These are phyloP conservation scores for Podaxis pistillaris DNA, from an alignment of 768 basidiomycete species.

Conservation along the genomic window DNA sequence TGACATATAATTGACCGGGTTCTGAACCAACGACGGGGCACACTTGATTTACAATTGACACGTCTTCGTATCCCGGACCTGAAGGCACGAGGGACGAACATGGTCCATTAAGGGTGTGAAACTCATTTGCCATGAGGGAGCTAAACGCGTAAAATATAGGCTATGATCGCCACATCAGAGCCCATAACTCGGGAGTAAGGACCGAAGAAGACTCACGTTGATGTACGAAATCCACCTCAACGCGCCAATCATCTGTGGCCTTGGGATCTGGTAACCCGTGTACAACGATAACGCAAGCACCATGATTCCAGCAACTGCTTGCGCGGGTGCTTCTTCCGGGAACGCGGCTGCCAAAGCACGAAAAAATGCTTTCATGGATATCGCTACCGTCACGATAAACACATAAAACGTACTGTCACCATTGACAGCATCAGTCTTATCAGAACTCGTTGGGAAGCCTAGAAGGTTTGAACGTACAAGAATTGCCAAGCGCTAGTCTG, in stretches of 20 bases:
- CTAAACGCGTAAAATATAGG: constrained; percentile 76
- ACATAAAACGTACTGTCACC: constrained; percentile 54
- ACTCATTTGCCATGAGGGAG: constrained; percentile 76
- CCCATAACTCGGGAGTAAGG: too few species aligned
- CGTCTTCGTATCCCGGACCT: constrained; percentile 59
- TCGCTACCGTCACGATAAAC: constrained; percentile 52
- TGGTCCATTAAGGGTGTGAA: constrained; percentile 62
- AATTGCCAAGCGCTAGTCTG: constrained; percentile 57
- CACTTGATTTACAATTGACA: constrained; percentile 64
- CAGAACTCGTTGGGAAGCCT: background rate
- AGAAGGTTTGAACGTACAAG: constrained; percentile 47
- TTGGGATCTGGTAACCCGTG: constrained; percentile 47
- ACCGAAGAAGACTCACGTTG: constrained; percentile 39
- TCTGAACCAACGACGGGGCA: constrained; percentile 70
- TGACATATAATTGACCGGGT: constrained; percentile 57
- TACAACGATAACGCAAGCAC: constrained; percentile 30
- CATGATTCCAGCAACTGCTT: constrained; percentile 51
- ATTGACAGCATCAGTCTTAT: constrained; percentile 4
- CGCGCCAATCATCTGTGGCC: constrained; percentile 64
- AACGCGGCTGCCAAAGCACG: constrained; percentile 62
- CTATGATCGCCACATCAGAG: constrained; percentile 26
- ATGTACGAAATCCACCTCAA: constrained; percentile 67
- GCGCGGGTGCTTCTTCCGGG: constrained; percentile 57
- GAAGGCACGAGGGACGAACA: constrained; percentile 61
- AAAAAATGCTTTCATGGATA: constrained; percentile 79